Evolutionary conservation across 2,329 filamentous ascomycete genomes (phyloP), one percentile per base, ranked within the genome.

Genomic region (Aspergillus phoenicis): DNA sequence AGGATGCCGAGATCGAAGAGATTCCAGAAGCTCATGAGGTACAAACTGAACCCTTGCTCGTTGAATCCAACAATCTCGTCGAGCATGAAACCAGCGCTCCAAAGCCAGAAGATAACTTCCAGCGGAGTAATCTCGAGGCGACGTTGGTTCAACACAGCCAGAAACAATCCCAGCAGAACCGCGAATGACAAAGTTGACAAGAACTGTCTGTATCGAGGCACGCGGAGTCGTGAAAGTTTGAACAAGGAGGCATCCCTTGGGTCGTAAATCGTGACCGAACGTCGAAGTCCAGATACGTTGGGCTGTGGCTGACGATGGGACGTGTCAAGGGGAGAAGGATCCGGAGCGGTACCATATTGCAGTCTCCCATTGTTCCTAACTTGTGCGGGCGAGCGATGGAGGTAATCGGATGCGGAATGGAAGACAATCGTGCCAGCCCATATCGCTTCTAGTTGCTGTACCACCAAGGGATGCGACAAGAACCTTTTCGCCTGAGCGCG

Each of bases 21-120:
- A 75, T 97, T 97, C 94, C 94, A 97, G 75, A 97, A 95, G 74
- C 92, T 96, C 88, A 97, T 94, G 71, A 97, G 91, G 78, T 97
- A 98, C 30, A 98, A 85, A 39, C 93, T 93, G 74, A 97, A 97
- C 2, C 94, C 94, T 77, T 97, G 93, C 75, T 98, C 94, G 67
- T 93, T 97, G 82, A 97, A 97, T 10, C 93, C 93, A 17, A 97
- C 93, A 22, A 98, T 85, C 77, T 97, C 94, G 71, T 97, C 94
- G 33, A 97, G 86, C 92, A 97, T 96, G 76, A 96, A 97, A 0
- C 94, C 94, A 26, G 92, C 91, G 72, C 92, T 96, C 93, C 94
- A 98, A 75, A 97, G 91, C 94, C 94, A 98, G 77, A 98, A 97
- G 11, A 97, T 75, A 15, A 97, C 81, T 75, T 98, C 94, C 8